phyloP scores from a whole-genome alignment of 306 rosid species.

The Trichosanthes cucumerina region DNA sequence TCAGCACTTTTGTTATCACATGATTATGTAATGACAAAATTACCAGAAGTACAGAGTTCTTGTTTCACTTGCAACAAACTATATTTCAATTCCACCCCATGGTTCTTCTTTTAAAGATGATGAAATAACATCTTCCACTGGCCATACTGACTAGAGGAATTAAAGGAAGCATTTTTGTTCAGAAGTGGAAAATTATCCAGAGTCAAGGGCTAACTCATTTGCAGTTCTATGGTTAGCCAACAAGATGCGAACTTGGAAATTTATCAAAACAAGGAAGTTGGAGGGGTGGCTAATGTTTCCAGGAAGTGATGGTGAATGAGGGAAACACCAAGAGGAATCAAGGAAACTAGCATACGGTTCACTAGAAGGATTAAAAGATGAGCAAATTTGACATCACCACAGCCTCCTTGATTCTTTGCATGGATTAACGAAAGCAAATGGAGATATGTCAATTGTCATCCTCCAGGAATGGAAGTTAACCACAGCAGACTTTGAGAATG shows the following conservation, averaged over 20 bases:
- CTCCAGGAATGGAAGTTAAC: not conserved
- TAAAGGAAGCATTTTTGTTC: not conserved
- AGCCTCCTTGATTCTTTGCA: not conserved
- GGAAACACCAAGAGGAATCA: not conserved
- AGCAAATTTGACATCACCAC: not conserved
- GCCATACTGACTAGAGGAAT: not conserved
- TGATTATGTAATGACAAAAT: not conserved
- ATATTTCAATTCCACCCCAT: not conserved
- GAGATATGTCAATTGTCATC: not conserved
- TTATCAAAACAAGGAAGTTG: not conserved
- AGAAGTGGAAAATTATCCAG: not conserved
- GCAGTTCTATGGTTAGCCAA: not conserved
- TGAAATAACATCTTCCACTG: not conserved
- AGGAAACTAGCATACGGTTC: not conserved
- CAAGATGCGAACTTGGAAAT: not conserved
- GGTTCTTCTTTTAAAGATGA: not conserved
- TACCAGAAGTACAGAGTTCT: not conserved
- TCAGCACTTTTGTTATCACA: not conserved
- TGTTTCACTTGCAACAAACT: not conserved
- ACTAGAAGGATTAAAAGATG: not conserved
- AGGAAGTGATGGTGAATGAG: not conserved
- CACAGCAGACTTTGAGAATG: not conserved
- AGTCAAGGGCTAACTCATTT: not conserved
- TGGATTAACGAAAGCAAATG: not conserved
- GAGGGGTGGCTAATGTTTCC: not conserved